These are phyloP conservation scores for Pseudocohnilembus persalinus DNA, from an alignment of 169 alveolate species.

Conservation along the genomic window DNA sequence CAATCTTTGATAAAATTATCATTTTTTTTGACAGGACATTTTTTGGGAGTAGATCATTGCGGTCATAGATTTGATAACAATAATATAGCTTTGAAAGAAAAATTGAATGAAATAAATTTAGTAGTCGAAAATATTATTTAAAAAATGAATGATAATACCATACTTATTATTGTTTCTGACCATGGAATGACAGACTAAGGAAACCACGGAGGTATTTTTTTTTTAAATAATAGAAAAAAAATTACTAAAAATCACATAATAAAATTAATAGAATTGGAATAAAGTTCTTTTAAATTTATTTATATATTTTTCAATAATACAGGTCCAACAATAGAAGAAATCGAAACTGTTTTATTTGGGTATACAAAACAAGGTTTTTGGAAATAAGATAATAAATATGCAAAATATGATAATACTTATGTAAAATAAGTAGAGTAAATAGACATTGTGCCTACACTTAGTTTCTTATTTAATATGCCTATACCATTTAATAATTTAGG, in stretches of 20 bases:
- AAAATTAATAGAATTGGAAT: too few relatives aligned
- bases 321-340: too few relatives aligned
- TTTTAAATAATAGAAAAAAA: too few relatives aligned
- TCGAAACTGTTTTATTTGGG: conserved; percentile 41
- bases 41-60: conserved; percentile 84
- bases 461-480: conserved; percentile 38
- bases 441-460: conserved; percentile 54
- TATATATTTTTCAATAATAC: too few relatives aligned
- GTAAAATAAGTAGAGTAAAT: conserved; percentile 33
- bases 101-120: conserved; percentile 50
- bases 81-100: conserved; percentile 45
- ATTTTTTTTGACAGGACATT: too few relatives aligned
- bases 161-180: conserved; percentile 75
- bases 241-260: too few relatives aligned
- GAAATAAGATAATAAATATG: neutral
- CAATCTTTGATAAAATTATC: too few relatives aligned
- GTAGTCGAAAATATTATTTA: conserved; percentile 40
- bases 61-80: conserved; percentile 70
- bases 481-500: conserved; percentile 60
- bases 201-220: conserved; percentile 78
- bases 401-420: neutral
- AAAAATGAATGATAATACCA: conserved; percentile 55
- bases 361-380: conserved; percentile 23
- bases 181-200: conserved; percentile 88
- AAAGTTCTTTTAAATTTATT: too few relatives aligned